Conservation (phyloP, 2,329 filamentous ascomycete genomes). For the Penicillium sp. region DNA sequence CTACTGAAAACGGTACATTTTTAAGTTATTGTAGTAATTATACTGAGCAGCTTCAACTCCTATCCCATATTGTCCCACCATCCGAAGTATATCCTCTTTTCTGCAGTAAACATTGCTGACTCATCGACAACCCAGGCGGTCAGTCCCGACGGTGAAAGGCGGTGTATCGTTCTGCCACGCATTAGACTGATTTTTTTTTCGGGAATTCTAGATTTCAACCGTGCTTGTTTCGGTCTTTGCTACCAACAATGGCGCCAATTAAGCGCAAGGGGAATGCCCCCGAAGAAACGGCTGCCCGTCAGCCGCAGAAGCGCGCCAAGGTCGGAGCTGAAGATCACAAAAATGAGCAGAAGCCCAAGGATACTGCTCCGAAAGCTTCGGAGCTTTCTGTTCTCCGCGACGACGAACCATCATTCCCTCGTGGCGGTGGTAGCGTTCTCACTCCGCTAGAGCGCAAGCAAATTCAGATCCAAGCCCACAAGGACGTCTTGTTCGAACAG, state of each 20-base stretch:
- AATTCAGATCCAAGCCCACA: conserved; percentile 89
- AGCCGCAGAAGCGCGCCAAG: conserved; percentile 47
- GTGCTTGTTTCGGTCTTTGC: conserved; percentile 28
- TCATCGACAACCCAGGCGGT: not conserved
- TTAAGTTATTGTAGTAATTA: too few relatives aligned
- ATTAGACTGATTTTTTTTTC: conserved; percentile 30
- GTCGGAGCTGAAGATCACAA: conserved; percentile 41
- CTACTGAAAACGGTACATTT: too few relatives aligned
- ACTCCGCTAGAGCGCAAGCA: conserved; percentile 96
- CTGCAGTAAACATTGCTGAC: not conserved
- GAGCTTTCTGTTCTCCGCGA: conserved; percentile 60
- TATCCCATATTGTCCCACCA: too few relatives aligned
- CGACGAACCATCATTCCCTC: conserved; percentile 88
- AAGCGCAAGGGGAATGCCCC: conserved; percentile 51
- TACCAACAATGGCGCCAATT: conserved; percentile 46
- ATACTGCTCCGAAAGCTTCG: conserved; percentile 35
- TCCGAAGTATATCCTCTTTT: not conserved
- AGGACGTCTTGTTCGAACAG: conserved; percentile 89
- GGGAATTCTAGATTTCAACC: conserved; percentile 26
- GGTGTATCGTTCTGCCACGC: conserved; percentile 25
- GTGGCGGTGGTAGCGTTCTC: conserved; percentile 86
- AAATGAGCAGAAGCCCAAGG: conserved; percentile 38
- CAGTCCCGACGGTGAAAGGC: conserved; percentile 13
- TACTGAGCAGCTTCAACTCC: too few relatives aligned
- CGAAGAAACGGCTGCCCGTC: conserved; percentile 39